Evolutionary conservation across 768 basidiomycete genomes (phyloP).

Genomic region (Lactifluus subvellereus): DNA sequence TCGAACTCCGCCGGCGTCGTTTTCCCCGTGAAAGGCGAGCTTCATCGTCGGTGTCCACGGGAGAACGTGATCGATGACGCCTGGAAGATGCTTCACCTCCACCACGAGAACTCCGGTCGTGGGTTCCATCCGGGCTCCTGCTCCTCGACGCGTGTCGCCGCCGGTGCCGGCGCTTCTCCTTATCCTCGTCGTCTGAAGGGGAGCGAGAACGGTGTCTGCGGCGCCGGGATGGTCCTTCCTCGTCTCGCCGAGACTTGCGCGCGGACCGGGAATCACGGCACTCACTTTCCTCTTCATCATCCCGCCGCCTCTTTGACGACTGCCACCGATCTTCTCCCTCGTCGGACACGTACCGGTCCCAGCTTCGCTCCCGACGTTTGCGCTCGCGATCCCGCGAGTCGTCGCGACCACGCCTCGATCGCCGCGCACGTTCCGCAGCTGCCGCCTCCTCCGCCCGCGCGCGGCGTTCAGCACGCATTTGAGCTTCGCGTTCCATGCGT

Average conservation of each 20-base stretch:
- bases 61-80: constrained; percentile 13
- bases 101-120: background rate
- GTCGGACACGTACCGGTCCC: constrained; percentile 44
- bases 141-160: constrained; percentile 7
- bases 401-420: constrained; percentile 36
- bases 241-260: constrained; percentile 22
- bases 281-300: constrained; percentile 34
- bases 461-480: constrained; percentile 54
- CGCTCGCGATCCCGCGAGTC: constrained; percentile 43
- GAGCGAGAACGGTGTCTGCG: constrained; percentile 27
- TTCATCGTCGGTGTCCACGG: constrained; percentile 2
- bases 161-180: background rate
- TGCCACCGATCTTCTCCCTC: constrained; percentile 29
- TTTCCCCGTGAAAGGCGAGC: background rate
- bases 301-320: constrained; percentile 35
- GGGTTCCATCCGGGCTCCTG: background rate
- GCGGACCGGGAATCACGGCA: constrained; percentile 32
- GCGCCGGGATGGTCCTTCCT: constrained; percentile 25
- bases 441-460: constrained; percentile 72
- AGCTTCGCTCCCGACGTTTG: constrained; percentile 43
- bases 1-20: constrained; percentile 6
- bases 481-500: constrained; percentile 62
- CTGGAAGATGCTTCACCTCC: constrained; percentile 3
- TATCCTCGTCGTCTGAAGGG: constrained; percentile 22
- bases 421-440: constrained; percentile 54